Conservation (phyloP, 805 yeast species). For the Ogataea dorogensis region DNA sequence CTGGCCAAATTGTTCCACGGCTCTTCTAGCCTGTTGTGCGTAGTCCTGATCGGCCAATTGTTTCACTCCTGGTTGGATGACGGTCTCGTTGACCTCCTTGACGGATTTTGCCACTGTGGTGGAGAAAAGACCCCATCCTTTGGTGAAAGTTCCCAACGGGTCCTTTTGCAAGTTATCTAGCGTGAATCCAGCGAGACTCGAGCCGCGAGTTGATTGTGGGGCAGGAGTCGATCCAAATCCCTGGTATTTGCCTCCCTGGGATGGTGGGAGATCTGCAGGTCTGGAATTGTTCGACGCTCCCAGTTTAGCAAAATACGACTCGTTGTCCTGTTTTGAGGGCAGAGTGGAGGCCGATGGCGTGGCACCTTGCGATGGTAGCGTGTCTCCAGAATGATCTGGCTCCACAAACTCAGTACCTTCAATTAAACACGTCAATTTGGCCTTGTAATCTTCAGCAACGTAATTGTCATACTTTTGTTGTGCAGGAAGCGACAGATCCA, state of each 20-base stretch:
- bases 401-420: conserved; percentile 72
- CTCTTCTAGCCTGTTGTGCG: conserved; percentile 78
- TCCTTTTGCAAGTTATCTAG: conserved; percentile 72
- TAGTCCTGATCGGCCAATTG: conserved; percentile 78
- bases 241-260: conserved; percentile 88
- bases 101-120: conserved; percentile 81
- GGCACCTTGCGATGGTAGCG: conserved; percentile 35
- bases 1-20: conserved; percentile 96
- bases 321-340: conserved; percentile 59
- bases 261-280: conserved; percentile 81
- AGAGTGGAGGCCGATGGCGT: conserved; percentile 2
- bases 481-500: conserved; percentile 62
- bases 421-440: conserved; percentile 67
- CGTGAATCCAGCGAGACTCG: conserved; percentile 55
- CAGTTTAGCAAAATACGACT: conserved; percentile 74
- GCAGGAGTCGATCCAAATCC: conserved; percentile 86
- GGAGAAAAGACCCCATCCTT: conserved; percentile 94
- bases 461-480: conserved; percentile 79
- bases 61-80: conserved; percentile 86
- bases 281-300: conserved; percentile 71
- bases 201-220: conserved; percentile 36
- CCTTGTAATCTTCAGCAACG: conserved; percentile 93
- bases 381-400: conserved; percentile 54
- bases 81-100: conserved; percentile 80
- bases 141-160: conserved; percentile 85